phyloP scores from a whole-genome alignment of 2,329 filamentous ascomycete genomes.

The Trichocomaceae sp. region DNA sequence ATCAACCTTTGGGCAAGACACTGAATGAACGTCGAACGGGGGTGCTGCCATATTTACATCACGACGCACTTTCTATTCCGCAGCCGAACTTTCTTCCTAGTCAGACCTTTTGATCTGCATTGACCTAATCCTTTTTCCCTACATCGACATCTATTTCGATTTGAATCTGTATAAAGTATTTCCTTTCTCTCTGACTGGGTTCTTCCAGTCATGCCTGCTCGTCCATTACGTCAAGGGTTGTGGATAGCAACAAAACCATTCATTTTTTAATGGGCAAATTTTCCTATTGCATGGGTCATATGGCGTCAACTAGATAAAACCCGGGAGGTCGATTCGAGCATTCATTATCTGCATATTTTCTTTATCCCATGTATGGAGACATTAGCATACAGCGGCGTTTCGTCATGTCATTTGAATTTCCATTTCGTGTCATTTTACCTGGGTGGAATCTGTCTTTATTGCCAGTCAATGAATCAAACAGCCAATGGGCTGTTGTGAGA shows the following conservation, averaged over 20 bases:
- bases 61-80: slow-evolving; percentile 33
- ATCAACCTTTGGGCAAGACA: slow-evolving; percentile 67
- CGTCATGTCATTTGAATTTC: neutral
- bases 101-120: slow-evolving; percentile 21
- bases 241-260: neutral
- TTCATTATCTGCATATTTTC: neutral
- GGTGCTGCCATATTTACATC: slow-evolving; percentile 54
- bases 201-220: neutral
- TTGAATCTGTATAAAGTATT: slow-evolving; percentile 11
- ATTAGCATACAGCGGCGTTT: slow-evolving; percentile 7
- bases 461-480: neutral
- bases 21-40: slow-evolving; percentile 60
- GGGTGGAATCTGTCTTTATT: neutral
- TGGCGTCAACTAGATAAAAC: slow-evolving; percentile 8
- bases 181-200: neutral
- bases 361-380: neutral
- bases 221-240: neutral
- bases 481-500: neutral
- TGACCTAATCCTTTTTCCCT: neutral
- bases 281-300: slow-evolving; percentile 3
- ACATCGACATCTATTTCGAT: neutral
- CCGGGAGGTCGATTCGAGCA: slow-evolving; percentile 1
- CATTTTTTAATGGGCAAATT: neutral
- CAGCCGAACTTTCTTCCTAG: slow-evolving; percentile 24
- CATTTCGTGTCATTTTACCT: neutral